These are phyloP conservation scores for Galeopsis tetrahit DNA, from an alignment of 257 asterid species.

Conservation along the genomic window DNA sequence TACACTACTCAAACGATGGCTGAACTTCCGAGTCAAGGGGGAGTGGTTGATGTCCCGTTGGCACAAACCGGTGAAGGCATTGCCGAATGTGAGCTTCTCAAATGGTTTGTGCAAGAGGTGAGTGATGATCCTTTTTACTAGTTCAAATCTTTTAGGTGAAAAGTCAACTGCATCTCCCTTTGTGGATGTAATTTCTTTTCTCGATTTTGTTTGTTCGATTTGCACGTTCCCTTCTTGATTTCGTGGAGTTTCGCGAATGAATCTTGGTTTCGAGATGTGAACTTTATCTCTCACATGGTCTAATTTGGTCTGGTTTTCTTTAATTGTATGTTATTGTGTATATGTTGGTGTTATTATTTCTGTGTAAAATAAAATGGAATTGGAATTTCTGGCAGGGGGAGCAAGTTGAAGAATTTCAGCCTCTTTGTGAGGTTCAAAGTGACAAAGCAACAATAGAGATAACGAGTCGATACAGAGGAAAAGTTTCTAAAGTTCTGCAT, in stretches of 20 bases:
- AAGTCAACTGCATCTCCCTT: background rate
- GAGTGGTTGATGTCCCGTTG: slow-evolving; percentile 79
- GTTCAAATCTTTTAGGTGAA: slow-evolving; percentile 11
- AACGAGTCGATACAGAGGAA: slow-evolving; percentile 94
- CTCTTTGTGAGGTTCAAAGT: slow-evolving; percentile 98
- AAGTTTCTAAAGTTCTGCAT: slow-evolving; percentile 67
- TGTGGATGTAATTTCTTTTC: slow-evolving; percentile 13
- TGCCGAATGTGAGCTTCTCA: slow-evolving; percentile 96
- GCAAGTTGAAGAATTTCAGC: slow-evolving; percentile 90
- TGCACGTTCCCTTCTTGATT: background rate
- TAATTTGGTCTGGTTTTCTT: background rate
- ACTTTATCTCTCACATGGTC: background rate
- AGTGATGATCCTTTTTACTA: slow-evolving; percentile 35
- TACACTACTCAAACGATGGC: slow-evolving; percentile 59
- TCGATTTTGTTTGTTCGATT: background rate
- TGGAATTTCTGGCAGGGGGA: slow-evolving; percentile 67
- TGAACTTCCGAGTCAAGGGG: slow-evolving; percentile 49
- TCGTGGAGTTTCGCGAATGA: background rate
- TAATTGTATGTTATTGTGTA: background rate
- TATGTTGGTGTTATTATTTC: slow-evolving; percentile 12
- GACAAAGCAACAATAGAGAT: slow-evolving; percentile 98
- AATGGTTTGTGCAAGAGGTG: slow-evolving; percentile 97
- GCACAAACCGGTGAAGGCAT: slow-evolving; percentile 99
- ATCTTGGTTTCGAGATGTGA: background rate
- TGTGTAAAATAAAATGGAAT: background rate